Evolutionary conservation across 2,329 filamentous ascomycete species (phyloP).

Genomic region (Cladosporium sp.): DNA sequence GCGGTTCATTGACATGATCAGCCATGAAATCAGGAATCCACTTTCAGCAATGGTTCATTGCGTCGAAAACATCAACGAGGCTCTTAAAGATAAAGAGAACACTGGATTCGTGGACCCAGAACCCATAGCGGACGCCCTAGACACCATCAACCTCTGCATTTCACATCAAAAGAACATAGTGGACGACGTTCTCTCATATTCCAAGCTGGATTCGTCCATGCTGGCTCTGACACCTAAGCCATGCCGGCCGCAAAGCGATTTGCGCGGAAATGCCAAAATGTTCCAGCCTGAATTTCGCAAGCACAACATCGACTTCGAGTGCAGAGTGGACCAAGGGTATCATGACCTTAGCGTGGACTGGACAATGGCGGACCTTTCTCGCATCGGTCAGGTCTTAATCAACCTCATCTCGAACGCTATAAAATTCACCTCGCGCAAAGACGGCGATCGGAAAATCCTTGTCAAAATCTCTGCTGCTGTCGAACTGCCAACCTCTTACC

Average conservation of each 20-base stretch:
- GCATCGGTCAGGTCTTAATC: conserved; percentile 25
- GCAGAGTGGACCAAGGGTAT: conserved; percentile 9
- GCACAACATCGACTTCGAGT: conserved; percentile 23
- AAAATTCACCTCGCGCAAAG: conserved; percentile 26
- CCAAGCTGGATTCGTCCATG: conserved; percentile 43
- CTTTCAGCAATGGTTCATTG: conserved; percentile 38
- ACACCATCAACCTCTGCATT: conserved; percentile 44
- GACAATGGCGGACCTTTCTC: conserved; percentile 23
- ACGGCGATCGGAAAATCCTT: conserved; percentile 22
- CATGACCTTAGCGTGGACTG: conserved; percentile 18
- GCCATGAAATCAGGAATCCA: conserved; percentile 30
- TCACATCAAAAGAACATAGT: conserved; percentile 47
- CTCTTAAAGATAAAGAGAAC: conserved; percentile 17
- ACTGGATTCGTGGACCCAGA: conserved; percentile 13
- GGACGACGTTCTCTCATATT: conserved; percentile 44
- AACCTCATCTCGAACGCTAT: conserved; percentile 27
- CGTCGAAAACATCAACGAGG: conserved; percentile 40
- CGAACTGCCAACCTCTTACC: conserved; percentile 38
- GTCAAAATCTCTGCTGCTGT: conserved; percentile 14
- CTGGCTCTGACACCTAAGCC: conserved; percentile 28
- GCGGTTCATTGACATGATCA: conserved; percentile 41
- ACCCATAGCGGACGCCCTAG: conserved; percentile 14
- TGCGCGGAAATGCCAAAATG: conserved; percentile 29
- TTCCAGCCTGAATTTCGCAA: conserved; percentile 28
- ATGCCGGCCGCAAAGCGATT: conserved; percentile 15